Evolutionary conservation across 2,329 filamentous ascomycete species (phyloP), one percentile per base, ranked within the genome.

Genomic region (Botrytis squamosa): DNA sequence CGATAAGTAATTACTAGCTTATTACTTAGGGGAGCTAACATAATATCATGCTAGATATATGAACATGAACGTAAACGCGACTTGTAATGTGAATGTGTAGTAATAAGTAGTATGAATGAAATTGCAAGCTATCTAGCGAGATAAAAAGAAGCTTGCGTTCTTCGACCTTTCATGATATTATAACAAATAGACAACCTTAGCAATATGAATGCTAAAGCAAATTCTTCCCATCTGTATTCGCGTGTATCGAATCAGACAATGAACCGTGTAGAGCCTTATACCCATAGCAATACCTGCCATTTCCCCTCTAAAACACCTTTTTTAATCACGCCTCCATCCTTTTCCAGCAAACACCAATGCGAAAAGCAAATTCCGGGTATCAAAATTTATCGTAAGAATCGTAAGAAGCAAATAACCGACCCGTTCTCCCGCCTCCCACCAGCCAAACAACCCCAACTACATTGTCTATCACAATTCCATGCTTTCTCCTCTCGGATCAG

Each of bases 301-400:
- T 18, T 40, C 14, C 22, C 36, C 36, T 40, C 20, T 40, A 8
- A 22, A 33, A 22, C 10, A 7, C 22, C 49, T 55, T 65, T 22
- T 52, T 8, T 2, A n/a, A 63, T 63, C 33, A 22, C 7, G 6
- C 33, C 46, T 25, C 3, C 14, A 5, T 38, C 22, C 29, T 22
- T 42, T 64, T 14, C 25, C 40, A 64, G 25, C 38, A 42, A 64
- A 64, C n/a, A 16, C 65, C 8, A 42, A 29, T 18, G 25, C 46
- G 14, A 67, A 62, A 40, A 42, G 36, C 46, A 68, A 68, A 57
- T 29, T n/a, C 20, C 49, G 25, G 65, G 46, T 68, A 68, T 67
- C 46, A 68, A 68, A 65, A 55, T 14, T 22, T n/a, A 63, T 42
- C 18, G 38, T 42, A 22, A 42, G 20, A 20, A 68, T 18, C 42